Base-by-base conservation (phyloP, 257 asterid species). In the Gentiana straminea region DNA sequence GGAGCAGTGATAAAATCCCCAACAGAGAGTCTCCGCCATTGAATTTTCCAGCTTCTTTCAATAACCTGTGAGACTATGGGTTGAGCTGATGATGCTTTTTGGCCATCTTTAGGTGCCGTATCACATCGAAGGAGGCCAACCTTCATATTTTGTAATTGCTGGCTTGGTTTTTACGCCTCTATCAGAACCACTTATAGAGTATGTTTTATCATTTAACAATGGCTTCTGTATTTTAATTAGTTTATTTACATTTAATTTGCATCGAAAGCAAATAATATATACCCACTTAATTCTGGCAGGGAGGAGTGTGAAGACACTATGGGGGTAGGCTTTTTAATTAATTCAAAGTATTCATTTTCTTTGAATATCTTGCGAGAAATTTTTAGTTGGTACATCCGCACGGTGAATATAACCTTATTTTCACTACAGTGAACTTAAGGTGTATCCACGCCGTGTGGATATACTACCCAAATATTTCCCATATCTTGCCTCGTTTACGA, bases 101-200 rank as follows among this genome's bases (percentile, higher is more conserved):
- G 24, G 55, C 55, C 62, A 36, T 72, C 57, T 73, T 74, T 60
- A 91, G 98, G 98, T 91, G 49, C 98, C 98, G 33, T 91, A 79
- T 75, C 95, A 87, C 66, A 84, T 87, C 60, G 96, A 90, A 72
- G 95, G 84, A 66, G 96, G 79, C 59, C 89, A 79, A 68, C 95
- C 98, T 58, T 91, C 98, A 55, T 91, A 91, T 69, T 55, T 91
- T 56, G 79, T 84, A 61, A 92, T 91, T 64, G 95, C 98, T 69
- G 96, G 98, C 54, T 78, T 91, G 86, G 98, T 91, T 73, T 91
- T 91, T 71, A 91, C 98, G 50, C 98, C 95, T 46, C 88, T 91
- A 57, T 91, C 98, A 15, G 95, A 84, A 61, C 96, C 96, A 68
- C 77, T 91, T 51, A 84, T 91, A 61, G 81, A 76, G 98, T 91